These are phyloP conservation scores for Patellifolia procumbens DNA, from an alignment of 179 eudicot genomes.

Conservation along the genomic window DNA sequence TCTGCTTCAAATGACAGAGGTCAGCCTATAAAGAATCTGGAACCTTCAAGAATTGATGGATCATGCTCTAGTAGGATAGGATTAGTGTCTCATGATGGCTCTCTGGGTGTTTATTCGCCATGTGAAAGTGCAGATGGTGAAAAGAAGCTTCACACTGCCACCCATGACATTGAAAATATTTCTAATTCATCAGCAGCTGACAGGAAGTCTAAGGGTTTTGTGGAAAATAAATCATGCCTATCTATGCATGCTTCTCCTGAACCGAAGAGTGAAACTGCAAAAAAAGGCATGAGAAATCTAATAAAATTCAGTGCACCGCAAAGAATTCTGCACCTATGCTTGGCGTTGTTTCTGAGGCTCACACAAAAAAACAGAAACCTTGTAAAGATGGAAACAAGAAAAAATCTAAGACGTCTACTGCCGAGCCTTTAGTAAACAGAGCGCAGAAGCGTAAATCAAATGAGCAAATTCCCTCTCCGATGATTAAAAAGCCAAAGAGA, in stretches of 20 bases:
- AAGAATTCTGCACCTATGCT: constrained; percentile 30
- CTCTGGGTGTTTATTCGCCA: constrained; percentile 43
- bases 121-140: constrained; percentile 36
- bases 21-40: constrained; percentile 36
- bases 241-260: constrained; percentile 35
- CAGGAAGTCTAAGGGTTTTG: constrained; percentile 35
- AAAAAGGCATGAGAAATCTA: constrained; percentile 32
- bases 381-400: constrained; percentile 37
- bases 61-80: constrained; percentile 37
- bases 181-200: constrained; percentile 36
- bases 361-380: constrained; percentile 58
- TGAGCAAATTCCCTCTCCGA: constrained; percentile 29
- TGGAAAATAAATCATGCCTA: constrained; percentile 26
- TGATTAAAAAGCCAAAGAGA: constrained; percentile 42
- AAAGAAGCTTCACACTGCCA: constrained; percentile 18
- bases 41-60: constrained; percentile 32
- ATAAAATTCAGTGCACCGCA: constrained; percentile 30
- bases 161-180: constrained; percentile 18
- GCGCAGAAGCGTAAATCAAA: constrained; percentile 38
- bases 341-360: constrained; percentile 30
- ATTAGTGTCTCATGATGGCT: constrained; percentile 39
- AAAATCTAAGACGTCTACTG: constrained; percentile 42
- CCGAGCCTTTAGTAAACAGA: constrained; percentile 32
- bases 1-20: constrained; percentile 31
- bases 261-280: constrained; percentile 41